These are phyloP conservation scores for Phaeotremella skinneri DNA, from an alignment of 768 basidiomycete species.

Conservation along the genomic window DNA sequence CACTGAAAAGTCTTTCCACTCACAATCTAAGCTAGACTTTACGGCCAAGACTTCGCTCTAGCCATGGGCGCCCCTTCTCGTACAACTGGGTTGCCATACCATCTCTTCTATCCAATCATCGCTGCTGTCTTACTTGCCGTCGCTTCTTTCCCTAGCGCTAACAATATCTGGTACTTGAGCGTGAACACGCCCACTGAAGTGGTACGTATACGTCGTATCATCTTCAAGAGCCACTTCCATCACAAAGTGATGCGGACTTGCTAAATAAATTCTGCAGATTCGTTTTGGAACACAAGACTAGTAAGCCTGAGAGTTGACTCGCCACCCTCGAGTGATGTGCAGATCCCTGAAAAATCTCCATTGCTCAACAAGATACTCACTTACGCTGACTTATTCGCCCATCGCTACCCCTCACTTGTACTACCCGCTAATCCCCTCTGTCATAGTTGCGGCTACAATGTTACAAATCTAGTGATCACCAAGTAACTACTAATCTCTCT, in stretches of 20 bases:
- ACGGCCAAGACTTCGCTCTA: no score
- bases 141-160: constrained; percentile 37
- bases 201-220: no score
- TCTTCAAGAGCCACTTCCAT: constrained; percentile 4
- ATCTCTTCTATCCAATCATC: constrained; percentile 38
- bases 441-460: constrained; percentile 44
- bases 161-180: constrained; percentile 41
- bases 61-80: constrained; percentile 35
- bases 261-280: constrained; percentile 2
- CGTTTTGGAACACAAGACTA: constrained; percentile 25
- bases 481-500: background rate
- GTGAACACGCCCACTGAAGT: constrained; percentile 28
- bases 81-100: constrained; percentile 40
- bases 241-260: background rate
- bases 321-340: no score
- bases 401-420: no score
- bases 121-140: constrained; percentile 36
- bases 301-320: no score
- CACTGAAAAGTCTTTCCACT: no score
- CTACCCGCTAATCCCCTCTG: background rate
- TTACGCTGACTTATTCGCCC: no score
- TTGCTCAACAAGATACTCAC: no score
- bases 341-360: no score
- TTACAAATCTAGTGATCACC: constrained; percentile 37
- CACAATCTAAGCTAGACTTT: background rate